Base-by-base conservation (phyloP, 192 early-diverging fungal genomes). In the Coemansia sp. region DNA sequence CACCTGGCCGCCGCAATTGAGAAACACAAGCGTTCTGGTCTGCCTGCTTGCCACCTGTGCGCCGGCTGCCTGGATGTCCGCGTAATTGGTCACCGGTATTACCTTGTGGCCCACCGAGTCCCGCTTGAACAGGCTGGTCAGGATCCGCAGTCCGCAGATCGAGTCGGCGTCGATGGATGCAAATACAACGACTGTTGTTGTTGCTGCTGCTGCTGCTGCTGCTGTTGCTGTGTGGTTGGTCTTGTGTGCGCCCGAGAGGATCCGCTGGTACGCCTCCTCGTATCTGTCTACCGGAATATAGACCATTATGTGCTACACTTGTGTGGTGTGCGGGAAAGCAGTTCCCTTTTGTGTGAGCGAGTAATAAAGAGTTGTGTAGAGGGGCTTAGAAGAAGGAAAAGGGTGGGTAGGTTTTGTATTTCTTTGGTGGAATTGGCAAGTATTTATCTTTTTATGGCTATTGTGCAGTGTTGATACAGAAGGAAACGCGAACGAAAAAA, bases 1-100 rank as follows among this genome's bases (percentile, higher is more conserved):
- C 36, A 93, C 84, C 15, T 89, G 67, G 7, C 89, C 94, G 7
- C 94, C 96, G 76, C 93, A 95, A 81, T 96, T 96, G 47, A 98
- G 77, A 71, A 94, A 83, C 51, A 95, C 74, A 22, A 94, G 86
- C 0, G 88, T 86, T n/a, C 87, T 85, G 19, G 95, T 82, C 86
- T 77, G 88, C 73, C 39, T 72, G 64, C 52, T 65, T 59, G 79
- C 76, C 19, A 92, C 61, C 47, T 88, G 69, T 15, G 77, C 65
- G 19, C 19, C 18, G 56, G 56, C 39, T 37, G 26, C 39, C 46
- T 78, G 67, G 4, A 94, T 69, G 66, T 91, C 86, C 21, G 84
- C 63, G 82, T 88, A 90, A 69, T 87, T 88, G 6, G 85, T 68
- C 0, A 95, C 89, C 16, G 95, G 95, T 0, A 93, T 86, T 45